These are phyloP conservation scores for Chenopodium suecicum DNA, from an alignment of 148 eudicot species.

Conservation along the genomic window DNA sequence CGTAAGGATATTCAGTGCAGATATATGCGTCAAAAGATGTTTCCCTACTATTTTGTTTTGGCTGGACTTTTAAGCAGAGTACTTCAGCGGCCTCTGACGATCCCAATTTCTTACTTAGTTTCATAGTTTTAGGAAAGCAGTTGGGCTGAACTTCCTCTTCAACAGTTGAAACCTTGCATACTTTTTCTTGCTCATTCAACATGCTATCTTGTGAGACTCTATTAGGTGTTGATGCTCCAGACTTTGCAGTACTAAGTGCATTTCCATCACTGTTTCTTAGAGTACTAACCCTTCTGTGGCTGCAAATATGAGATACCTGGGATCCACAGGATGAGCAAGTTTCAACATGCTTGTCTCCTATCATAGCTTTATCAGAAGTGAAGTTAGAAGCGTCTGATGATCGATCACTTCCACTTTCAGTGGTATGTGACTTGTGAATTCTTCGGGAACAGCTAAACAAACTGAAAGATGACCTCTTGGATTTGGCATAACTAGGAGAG, in stretches of 20 bases:
- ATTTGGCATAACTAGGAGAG: slow-evolving; percentile 27
- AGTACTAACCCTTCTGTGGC: slow-evolving; percentile 44
- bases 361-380: slow-evolving; percentile 38
- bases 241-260: slow-evolving; percentile 50
- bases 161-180: slow-evolving; percentile 25
- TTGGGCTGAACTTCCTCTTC: slow-evolving; percentile 41
- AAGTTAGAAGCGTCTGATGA: slow-evolving; percentile 43
- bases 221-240: slow-evolving; percentile 39
- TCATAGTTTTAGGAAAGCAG: slow-evolving; percentile 48
- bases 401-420: slow-evolving; percentile 46
- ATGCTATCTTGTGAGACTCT: slow-evolving; percentile 36
- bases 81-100: slow-evolving; percentile 35
- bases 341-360: slow-evolving; percentile 40
- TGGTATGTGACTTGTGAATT: slow-evolving; percentile 37
- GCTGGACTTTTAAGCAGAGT: slow-evolving; percentile 29
- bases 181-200: slow-evolving; percentile 28
- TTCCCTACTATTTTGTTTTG: slow-evolving; percentile 31
- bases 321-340: slow-evolving; percentile 62
- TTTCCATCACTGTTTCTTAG: slow-evolving; percentile 78
- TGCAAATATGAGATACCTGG: slow-evolving; percentile 42
- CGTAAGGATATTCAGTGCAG: slow-evolving; percentile 42
- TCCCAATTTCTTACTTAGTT: slow-evolving; percentile 35
- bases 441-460: slow-evolving; percentile 68
- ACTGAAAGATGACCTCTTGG: slow-evolving; percentile 55
- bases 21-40: slow-evolving; percentile 48